Base-by-base conservation (phyloP, 805 yeast species). In the Barnettozyma sucrosica region DNA sequence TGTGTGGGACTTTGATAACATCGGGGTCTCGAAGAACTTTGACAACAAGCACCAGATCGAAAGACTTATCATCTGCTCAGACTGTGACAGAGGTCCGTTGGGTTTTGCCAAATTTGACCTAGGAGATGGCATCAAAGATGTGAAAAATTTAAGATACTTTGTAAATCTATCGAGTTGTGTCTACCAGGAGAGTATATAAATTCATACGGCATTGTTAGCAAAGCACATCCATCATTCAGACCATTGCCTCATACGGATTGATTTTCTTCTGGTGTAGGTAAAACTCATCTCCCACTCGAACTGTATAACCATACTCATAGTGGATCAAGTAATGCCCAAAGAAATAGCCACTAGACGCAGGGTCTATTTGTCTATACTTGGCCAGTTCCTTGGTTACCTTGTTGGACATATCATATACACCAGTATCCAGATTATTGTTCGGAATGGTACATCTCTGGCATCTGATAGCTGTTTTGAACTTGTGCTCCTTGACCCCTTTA, bases 1-100 rank as follows among this genome's bases (percentile, higher is more conserved):
- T 56, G 79, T 81, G 45, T 85, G 93, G 93, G 85, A 79, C 52
- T 85, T 85, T 55, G 90, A 85, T 52, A 85, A 85, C 56, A 76
- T 85, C 41, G 90, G 89, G 1, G 92, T 85, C 3, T 83, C 89
- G 1, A 73, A 46, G 45, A 54, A 51, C 9, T 49, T 54, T 43
- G 41, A 50, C 32, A 46, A 50, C 7, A 48, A 48, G 1, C 57
- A 56, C 13, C 61, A 58, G 3, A 63, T 83, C 20, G 75, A 74
- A 41, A 67, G 89, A 45, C 70, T 79, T 41, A 63, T 85, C 36
- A 72, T 81, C 3, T 85, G 95, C 61, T 79, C 89, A 5, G 89
- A 82, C 51, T 85, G 95, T 66, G 90, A 85, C 55, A 70, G 74
- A 49, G 95, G 95, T 0, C 92, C 92, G 0, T 56, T 85, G 18